Evolutionary conservation across 2,329 filamentous ascomycete genomes (phyloP).

Genomic region (Xylaria polymorpha): DNA sequence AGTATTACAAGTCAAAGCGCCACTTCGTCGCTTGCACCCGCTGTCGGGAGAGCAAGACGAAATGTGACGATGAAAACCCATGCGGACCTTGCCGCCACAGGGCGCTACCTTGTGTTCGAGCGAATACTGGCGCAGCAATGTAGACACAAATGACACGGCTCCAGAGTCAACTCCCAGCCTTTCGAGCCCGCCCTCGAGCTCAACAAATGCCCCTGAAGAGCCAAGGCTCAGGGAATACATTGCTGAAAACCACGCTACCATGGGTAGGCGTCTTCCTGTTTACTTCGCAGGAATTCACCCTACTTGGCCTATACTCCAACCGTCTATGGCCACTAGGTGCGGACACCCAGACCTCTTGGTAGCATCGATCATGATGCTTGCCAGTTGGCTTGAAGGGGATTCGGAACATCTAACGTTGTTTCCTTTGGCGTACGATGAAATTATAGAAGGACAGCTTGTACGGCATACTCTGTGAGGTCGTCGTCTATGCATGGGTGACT

Average conservation of each 20-base stretch:
- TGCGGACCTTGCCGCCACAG: conserved; percentile 40
- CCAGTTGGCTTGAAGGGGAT: conserved; percentile 43
- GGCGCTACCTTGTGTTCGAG: conserved; percentile 39
- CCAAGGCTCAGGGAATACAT: conserved; percentile 23
- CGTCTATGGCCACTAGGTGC: conserved; percentile 30
- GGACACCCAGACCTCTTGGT: conserved; percentile 35
- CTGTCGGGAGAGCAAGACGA: conserved; percentile 41
- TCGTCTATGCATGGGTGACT: not conserved
- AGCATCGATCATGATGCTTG: conserved; percentile 41
- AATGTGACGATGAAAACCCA: conserved; percentile 41
- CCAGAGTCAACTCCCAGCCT: not conserved
- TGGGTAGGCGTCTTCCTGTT: conserved; percentile 33
- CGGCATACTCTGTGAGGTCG: not conserved
- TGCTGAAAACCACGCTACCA: conserved; percentile 12
- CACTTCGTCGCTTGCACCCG: conserved; percentile 36
- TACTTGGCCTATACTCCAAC: conserved; percentile 42
- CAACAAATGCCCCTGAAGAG: conserved; percentile 1
- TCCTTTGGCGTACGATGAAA: conserved; percentile 39
- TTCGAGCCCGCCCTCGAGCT: conserved; percentile 13
- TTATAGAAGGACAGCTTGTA: conserved; percentile 40
- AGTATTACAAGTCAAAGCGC: conserved; percentile 33
- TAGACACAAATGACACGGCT: not conserved
- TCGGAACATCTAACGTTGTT: conserved; percentile 38
- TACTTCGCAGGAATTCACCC: conserved; percentile 42
- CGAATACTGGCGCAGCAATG: conserved; percentile 1